Evolutionary conservation across 495 filamentous ascomycete genomes (phyloP), one percentile per base, ranked within the genome.

Genomic region (Lasiosphaeria miniovina): DNA sequence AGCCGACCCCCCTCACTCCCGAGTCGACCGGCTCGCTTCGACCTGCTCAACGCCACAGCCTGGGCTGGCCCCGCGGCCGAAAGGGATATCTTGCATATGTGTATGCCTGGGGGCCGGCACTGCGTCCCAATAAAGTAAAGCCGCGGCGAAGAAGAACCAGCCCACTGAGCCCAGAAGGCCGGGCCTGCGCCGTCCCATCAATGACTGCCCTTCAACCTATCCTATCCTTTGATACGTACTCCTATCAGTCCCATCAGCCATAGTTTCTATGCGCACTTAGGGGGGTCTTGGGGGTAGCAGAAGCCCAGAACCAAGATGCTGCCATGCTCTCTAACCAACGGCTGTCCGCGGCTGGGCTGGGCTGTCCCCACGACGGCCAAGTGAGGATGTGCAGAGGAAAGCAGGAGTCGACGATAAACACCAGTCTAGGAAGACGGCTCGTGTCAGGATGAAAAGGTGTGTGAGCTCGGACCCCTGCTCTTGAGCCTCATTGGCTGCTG

Each of bases 401-500:
- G 58, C 55, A 61, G 52, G 38, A 54, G 41, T 52, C 32, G 49
- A 53, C 52, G 56, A 51, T 59, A 55, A 65, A 64, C 55, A 50
- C 54, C 58, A 71, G 61, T 59, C 65, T 68, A 46, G 62, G 67
- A 58, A 61, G 57, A 56, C 60, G 55, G 15, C 54, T 58, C 57
- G 51, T 64, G 63, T 61, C 56, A 63, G 64, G 62, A 70, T 64
- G 61, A 61, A 58, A 65, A 72, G 69, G 65, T 68, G 68, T 68
- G 62, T 63, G 56, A 65, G 61, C 60, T 66, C 62, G 49, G 56
- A 73, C 65, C 71, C 71, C 69, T 73, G 71, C 58, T 71, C 52
- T 67, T 64, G 69, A 63, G 67, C 60, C 58, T 70, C 67, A 73
- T 73, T 71, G 71, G 71, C 63, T 70, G 61, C 49, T 45, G 48